These are phyloP conservation scores for Candolleomyces aberdarensis DNA, from an alignment of 768 basidiomycete genomes.

Conservation along the genomic window DNA sequence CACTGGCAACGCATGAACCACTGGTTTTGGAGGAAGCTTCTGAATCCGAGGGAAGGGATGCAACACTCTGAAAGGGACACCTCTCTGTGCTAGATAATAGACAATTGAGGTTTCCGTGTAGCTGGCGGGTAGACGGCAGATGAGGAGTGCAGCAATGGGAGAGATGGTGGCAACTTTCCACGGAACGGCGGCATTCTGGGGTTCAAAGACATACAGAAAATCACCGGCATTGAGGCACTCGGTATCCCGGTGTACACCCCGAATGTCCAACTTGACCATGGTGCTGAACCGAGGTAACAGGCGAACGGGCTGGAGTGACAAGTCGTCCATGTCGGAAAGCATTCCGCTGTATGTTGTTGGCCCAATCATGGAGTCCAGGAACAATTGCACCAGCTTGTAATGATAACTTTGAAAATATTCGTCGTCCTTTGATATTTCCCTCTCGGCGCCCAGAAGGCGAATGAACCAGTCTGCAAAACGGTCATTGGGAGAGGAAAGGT, in stretches of 20 bases:
- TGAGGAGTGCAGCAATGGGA: slow-evolving; percentile 1
- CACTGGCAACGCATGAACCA: neutral
- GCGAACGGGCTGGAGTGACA: no score
- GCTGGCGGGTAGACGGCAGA: slow-evolving; percentile 1
- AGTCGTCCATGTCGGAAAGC: no score
- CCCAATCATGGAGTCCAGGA: no score
- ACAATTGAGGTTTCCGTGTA: neutral
- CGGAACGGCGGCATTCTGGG: neutral
- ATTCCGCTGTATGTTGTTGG: no score
- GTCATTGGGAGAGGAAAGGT: no score
- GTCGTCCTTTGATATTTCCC: no score
- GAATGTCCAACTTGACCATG: neutral
- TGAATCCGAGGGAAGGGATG: neutral
- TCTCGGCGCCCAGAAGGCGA: no score
- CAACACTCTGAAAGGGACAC: neutral
- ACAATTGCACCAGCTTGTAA: no score
- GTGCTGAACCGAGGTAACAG: no score
- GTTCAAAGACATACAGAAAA: neutral
- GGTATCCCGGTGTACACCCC: neutral
- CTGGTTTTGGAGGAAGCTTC: neutral
- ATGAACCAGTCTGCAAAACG: no score
- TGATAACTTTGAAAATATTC: no score
- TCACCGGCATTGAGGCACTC: neutral
- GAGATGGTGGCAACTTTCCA: slow-evolving; percentile 6
- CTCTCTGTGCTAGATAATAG: neutral